Evolutionary conservation across 257 asterid species (phyloP), one percentile per base, ranked within the genome.

Genomic region (Solanum pennellii): DNA sequence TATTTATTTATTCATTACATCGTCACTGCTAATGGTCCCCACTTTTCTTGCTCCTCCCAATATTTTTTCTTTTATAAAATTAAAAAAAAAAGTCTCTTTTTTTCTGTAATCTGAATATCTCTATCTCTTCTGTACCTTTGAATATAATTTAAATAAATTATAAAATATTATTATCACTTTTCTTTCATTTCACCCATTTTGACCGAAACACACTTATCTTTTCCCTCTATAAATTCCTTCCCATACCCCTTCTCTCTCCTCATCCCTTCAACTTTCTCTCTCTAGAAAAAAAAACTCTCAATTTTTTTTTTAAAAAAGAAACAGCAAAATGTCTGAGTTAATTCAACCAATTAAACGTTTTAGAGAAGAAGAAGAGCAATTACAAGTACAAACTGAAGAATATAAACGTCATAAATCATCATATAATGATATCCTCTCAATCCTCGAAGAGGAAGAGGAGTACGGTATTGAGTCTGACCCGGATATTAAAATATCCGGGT

Each of bases 371-470:
- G 35, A 93, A 35, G 95, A 92, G 25, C 33, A 87, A 72, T 33
- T n/a, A 2, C 84, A 88, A 9, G 85, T 21, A 74, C 39, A 37
- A 37, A 5, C 35, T 39, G 31, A 60, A 27, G 88, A 89, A 59
- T 42, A 60, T 23, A 44, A 88, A 89, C 92, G 98, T 59, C 96
- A 88, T 1, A 94, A 95, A 62, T 88, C 97, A 80, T 91, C 94
- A 8, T 88, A 87, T n/a, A 88, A 89, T 91, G 91, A 79, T 83
- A 92, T 96, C 23, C 90, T 93, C 45, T 90, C 94, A 21, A 89
- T 95, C 82, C 98, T 96, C 20, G 98, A 95, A 18, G 93, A 92
- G 1, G 96, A 95, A 29, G 94, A 92, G 37, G 94, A 92, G 37
- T 93, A 87, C 85, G 83, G 92, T 84, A 18, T 56, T 31, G 9